Conservation (phyloP, 129 eudicot species). For the Helichrysum umbraculigerum region DNA sequence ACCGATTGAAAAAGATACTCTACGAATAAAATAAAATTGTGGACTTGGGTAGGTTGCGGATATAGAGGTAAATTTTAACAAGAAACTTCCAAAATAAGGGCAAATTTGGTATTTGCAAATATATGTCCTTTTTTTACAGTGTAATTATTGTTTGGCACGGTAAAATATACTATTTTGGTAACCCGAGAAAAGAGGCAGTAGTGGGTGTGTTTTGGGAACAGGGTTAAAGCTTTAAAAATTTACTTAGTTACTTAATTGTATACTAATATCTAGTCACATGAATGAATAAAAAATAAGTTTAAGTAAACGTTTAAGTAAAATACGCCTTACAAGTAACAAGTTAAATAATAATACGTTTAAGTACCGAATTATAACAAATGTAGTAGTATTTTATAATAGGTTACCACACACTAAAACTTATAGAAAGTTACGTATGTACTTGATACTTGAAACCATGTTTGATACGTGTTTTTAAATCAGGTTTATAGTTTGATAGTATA, state of each 20-base stretch:
- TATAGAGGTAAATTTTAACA: constrained; percentile 31
- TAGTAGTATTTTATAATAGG: too few relatives aligned
- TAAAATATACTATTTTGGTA: constrained; percentile 38
- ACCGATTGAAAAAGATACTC: too few relatives aligned
- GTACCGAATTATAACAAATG: background rate
- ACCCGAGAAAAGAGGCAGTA: constrained; percentile 57
- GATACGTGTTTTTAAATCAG: too few relatives aligned
- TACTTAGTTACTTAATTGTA: constrained; percentile 9
- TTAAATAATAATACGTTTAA: background rate
- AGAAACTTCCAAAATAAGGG: constrained; percentile 36
- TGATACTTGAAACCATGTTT: too few relatives aligned
- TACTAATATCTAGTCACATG: constrained; percentile 40
- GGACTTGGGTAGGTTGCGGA: constrained; percentile 21
- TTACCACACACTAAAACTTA: too few relatives aligned
- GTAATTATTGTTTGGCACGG: constrained; percentile 37
- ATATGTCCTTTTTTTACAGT: constrained; percentile 28
- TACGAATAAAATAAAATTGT: background rate
- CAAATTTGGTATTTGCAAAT: constrained; percentile 25
- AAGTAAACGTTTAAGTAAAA: background rate
- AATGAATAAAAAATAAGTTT: background rate
- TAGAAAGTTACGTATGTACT: too few relatives aligned
- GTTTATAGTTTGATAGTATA: too few relatives aligned
- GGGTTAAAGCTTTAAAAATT: constrained; percentile 42
- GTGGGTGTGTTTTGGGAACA: constrained; percentile 88
- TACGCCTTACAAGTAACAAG: background rate